Percentiles rank a stretch among this genome's conserved stretches.
phyloP scores from a whole-genome alignment of 345 rosid species.

The Psidium friedrichsthalianum region DNA sequence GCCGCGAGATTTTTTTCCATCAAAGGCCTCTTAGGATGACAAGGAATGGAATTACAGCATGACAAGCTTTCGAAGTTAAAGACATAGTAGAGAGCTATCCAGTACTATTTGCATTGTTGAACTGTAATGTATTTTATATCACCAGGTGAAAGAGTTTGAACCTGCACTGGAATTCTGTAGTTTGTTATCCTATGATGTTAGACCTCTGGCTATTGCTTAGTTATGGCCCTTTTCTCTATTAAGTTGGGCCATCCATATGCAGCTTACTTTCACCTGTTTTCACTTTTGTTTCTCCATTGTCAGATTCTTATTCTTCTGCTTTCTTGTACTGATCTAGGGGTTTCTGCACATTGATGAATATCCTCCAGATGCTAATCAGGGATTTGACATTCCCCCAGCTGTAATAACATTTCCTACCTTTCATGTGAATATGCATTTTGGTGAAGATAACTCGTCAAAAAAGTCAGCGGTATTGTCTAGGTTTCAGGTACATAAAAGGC shows the following conservation, averaged over 20 bases:
- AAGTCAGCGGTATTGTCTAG: conserved; percentile 43
- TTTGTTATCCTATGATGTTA: not conserved
- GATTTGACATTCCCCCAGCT: conserved; percentile 96
- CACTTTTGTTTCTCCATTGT: not conserved
- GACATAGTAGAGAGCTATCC: not conserved
- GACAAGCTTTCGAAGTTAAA: not conserved
- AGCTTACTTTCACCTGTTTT: not conserved
- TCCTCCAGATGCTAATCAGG: conserved; percentile 98
- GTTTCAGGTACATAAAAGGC: conserved; percentile 36
- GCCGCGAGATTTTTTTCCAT: not conserved
- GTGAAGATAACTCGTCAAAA: conserved; percentile 14
- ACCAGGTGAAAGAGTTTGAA: not conserved
- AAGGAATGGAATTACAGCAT: not conserved
- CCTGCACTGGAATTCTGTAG: not conserved
- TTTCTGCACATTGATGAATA: conserved; percentile 91
- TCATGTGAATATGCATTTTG: conserved; percentile 35
- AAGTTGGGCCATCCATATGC: not conserved
- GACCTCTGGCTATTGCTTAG: not conserved
- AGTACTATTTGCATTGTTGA: not conserved
- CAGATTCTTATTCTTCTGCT: not conserved
- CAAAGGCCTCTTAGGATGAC: not conserved
- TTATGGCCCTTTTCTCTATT: not conserved
- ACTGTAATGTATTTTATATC: not conserved
- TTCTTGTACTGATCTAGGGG: conserved; percentile 32
- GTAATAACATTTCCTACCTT: conserved; percentile 60